Conservation (phyloP, 345 rosid genomes). For the Boechera retrofracta region DNA sequence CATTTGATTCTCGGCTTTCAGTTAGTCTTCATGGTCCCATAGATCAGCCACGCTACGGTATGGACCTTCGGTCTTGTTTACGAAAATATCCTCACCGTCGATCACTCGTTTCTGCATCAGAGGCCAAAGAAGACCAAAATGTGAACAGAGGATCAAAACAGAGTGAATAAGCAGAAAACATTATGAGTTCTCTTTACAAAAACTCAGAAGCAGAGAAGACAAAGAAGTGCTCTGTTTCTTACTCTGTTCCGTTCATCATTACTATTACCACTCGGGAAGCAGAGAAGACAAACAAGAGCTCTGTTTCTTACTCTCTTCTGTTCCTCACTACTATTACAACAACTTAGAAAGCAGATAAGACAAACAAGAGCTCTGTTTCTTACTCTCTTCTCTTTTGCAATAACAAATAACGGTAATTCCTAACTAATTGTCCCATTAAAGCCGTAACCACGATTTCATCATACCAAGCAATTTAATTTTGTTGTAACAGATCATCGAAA, state of each 20-base stretch:
- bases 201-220: not conserved
- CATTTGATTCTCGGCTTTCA: not conserved
- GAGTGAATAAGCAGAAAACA: not conserved
- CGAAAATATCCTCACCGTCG: slow-evolving; percentile 55
- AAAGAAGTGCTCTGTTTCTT: not conserved
- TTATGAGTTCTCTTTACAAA: too few species aligned
- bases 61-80: slow-evolving; percentile 52
- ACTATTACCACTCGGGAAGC: too few species aligned
- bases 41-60: slow-evolving; percentile 57
- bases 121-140: not conserved
- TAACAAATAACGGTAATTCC: not conserved
- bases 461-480: not conserved
- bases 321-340: not conserved
- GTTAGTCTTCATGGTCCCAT: slow-evolving; percentile 64
- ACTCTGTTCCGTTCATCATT: too few species aligned
- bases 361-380: not conserved
- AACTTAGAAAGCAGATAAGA: not conserved
- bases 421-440: not conserved
- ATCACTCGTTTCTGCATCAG: slow-evolving; percentile 52
- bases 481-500: not conserved
- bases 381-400: not conserved
- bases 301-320: not conserved
- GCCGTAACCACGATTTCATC: not conserved
- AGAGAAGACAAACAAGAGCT: too few species aligned
- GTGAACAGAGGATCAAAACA: slow-evolving; percentile 18